Evolutionary conservation across 805 yeast species (phyloP).

Genomic region (Starmera pachycereana): DNA sequence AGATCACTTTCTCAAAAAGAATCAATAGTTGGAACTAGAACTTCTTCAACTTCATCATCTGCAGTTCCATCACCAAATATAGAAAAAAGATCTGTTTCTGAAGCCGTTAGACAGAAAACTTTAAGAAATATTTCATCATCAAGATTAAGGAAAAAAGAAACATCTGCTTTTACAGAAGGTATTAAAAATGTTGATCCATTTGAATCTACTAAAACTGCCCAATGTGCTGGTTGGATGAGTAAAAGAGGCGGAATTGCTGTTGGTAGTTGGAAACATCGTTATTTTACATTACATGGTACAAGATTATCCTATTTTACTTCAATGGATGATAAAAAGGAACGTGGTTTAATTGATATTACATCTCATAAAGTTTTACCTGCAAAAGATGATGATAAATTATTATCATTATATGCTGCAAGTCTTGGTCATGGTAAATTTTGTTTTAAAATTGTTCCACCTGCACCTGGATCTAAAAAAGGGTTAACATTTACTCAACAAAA

Average conservation of each 20-base stretch:
- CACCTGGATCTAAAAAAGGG: conserved; percentile 93
- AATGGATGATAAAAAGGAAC: conserved; percentile 70
- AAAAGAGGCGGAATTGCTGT: conserved; percentile 78
- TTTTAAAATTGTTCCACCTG: conserved; percentile 91
- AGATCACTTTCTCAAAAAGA: conserved; percentile 45
- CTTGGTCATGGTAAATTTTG: conserved; percentile 92
- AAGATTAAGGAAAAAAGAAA: conserved; percentile 45
- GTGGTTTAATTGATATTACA: conserved; percentile 91
- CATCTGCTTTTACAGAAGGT: conserved; percentile 84
- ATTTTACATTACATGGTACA: conserved; percentile 83
- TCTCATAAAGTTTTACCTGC: conserved; percentile 87
- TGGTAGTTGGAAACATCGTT: conserved; percentile 86
- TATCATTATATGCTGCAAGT: conserved; percentile 83
- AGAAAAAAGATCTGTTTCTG: conserved; percentile 36
- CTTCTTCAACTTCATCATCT: conserved; percentile 15
- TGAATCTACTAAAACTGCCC: conserved; percentile 68
- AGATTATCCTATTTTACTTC: conserved; percentile 80
- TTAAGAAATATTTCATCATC: conserved; percentile 45
- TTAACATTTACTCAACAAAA: conserved; percentile 94
- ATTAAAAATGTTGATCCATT: conserved; percentile 65
- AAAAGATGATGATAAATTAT: conserved; percentile 71
- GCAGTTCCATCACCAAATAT: conserved; percentile 2
- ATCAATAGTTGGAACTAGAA: conserved; percentile 9
- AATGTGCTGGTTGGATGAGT: conserved; percentile 90
- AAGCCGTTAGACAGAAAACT: conserved; percentile 39